These are phyloP conservation scores for Phytophthora syringae DNA, from an alignment of 352 stramenopile genomes.

Conservation along the genomic window DNA sequence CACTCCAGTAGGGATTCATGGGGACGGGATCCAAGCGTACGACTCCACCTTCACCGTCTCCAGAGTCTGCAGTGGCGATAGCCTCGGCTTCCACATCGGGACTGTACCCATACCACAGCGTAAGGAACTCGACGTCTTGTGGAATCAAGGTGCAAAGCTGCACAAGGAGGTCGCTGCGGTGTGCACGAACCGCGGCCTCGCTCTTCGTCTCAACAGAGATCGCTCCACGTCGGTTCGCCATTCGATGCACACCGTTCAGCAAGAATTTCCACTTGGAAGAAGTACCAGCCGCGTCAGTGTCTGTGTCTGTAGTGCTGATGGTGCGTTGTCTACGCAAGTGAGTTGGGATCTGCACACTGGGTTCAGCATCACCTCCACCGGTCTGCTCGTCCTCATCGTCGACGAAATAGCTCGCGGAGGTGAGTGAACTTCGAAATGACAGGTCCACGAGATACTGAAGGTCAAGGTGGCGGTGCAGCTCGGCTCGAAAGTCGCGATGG, in stretches of 20 bases:
- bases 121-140: slow-evolving; percentile 68
- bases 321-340: slow-evolving; percentile 31
- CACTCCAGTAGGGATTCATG: slow-evolving; percentile 65
- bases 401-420: slow-evolving; percentile 66
- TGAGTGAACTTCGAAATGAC: slow-evolving; percentile 70
- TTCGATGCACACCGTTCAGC: slow-evolving; percentile 44
- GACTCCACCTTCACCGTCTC: slow-evolving; percentile 16
- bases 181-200: slow-evolving; percentile 36
- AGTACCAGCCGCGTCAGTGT: slow-evolving; percentile 14
- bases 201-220: slow-evolving; percentile 55
- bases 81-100: slow-evolving; percentile 43
- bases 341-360: slow-evolving; percentile 51
- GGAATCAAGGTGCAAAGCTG: slow-evolving; percentile 56
- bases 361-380: slow-evolving; percentile 31
- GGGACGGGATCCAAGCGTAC: slow-evolving; percentile 60
- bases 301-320: slow-evolving; percentile 21
- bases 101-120: slow-evolving; percentile 66
- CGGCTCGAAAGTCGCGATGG: slow-evolving; percentile 63
- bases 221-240: slow-evolving; percentile 50
- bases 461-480: slow-evolving; percentile 66
- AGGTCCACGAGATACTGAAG: slow-evolving; percentile 72
- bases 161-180: slow-evolving; percentile 56
- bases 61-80: slow-evolving; percentile 12
- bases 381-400: slow-evolving; percentile 45
- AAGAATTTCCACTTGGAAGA: slow-evolving; percentile 54